Evolutionary conservation across 176 grass and related monocot species (phyloP).

Genomic region (Carex kokanica): DNA sequence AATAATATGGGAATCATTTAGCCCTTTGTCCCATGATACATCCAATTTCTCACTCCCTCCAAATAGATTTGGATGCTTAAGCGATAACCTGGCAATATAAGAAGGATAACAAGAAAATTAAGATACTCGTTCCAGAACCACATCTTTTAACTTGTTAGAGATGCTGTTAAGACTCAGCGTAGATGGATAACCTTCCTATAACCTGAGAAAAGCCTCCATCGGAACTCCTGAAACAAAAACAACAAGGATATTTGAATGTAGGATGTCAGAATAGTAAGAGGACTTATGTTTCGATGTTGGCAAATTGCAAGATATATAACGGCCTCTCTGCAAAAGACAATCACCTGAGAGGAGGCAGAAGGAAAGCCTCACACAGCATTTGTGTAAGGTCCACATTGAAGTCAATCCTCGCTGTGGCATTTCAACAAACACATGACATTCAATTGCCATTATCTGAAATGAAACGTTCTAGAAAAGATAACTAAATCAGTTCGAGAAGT

Average conservation of each 20-base stretch:
- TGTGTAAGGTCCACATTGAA: conserved; percentile 75
- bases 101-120: conserved; percentile 17
- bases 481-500: not conserved
- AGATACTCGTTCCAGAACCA: not conserved
- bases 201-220: conserved; percentile 55
- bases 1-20: conserved; percentile 77
- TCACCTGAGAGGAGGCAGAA: conserved; percentile 68
- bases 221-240: conserved; percentile 39
- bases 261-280: not conserved
- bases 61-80: conserved; percentile 83
- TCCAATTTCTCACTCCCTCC: conserved; percentile 90
- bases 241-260: conserved; percentile 8
- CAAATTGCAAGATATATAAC: not conserved
- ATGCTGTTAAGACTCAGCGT: not conserved
- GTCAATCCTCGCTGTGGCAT: conserved; percentile 82
- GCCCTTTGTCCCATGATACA: conserved; percentile 75
- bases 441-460: not conserved
- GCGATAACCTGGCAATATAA: conserved; percentile 46
- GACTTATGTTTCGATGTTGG: not conserved
- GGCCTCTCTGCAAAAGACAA: not conserved
- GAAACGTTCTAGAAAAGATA: not conserved
- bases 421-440: conserved; percentile 37
- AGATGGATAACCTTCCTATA: conserved; percentile 56
- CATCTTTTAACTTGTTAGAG: not conserved
- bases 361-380: conserved; percentile 63